phyloP scores from a whole-genome alignment of 1,284 basidiomycete genomes.

The Cryptococcus sp. region DNA sequence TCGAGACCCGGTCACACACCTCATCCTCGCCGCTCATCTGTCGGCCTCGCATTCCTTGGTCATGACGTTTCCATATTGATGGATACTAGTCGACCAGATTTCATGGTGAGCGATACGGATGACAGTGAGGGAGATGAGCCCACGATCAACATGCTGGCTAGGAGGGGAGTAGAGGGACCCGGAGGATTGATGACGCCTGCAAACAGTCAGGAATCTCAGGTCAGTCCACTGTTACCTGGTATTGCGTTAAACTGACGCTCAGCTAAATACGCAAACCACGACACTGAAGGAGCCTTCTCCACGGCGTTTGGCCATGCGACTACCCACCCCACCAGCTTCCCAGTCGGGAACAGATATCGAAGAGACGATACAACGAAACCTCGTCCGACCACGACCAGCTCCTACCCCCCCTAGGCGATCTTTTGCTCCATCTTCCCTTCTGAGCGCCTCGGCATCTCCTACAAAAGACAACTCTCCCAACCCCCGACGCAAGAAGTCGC shows the following conservation, averaged over 20 bases:
- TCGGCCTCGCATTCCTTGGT: conserved; percentile 3
- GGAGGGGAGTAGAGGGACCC: conserved; percentile 1
- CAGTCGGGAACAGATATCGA: conserved; percentile 11
- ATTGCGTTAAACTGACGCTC: too few relatives aligned
- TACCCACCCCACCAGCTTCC: conserved; percentile 29
- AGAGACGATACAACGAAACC: conserved; percentile 2
- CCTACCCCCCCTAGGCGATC: conserved; percentile 23
- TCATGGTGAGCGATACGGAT: conserved; percentile 7
- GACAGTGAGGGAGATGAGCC: background rate
- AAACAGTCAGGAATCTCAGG: conserved; percentile 23
- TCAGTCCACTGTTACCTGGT: conserved; percentile 6
- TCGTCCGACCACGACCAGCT: conserved; percentile 21
- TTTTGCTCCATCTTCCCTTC: conserved; percentile 2
- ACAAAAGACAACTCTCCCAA: conserved; percentile 25
- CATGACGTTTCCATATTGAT: conserved; percentile 20
- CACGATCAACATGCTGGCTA: background rate
- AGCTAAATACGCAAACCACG: too few relatives aligned
- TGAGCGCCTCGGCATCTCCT: conserved; percentile 3
- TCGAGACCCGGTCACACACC: conserved; percentile 6
- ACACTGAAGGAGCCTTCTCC: background rate
- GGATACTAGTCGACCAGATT: conserved; percentile 10
- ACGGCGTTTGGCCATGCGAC: conserved; percentile 2
- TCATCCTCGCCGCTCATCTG: conserved; percentile 1
- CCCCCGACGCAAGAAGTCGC: conserved; percentile 25
- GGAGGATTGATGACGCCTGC: conserved; percentile 32